These are phyloP conservation scores for Dictyostelium capitatum DNA, from an alignment of 78 protist genomes.

Conservation along the genomic window DNA sequence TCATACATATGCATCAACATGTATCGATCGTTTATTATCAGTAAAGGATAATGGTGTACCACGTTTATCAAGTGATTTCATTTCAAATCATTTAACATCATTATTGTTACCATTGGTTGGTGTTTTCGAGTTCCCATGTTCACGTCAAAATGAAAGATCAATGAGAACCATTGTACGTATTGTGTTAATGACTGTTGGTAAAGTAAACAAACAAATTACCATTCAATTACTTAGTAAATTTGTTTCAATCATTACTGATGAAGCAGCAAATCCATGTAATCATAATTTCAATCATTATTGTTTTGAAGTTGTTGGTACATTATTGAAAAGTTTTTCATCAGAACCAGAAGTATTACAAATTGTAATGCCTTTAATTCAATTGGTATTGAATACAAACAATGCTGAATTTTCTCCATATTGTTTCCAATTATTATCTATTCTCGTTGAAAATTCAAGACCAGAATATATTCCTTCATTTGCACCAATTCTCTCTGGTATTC, in stretches of 20 bases:
- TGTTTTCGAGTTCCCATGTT: slow-evolving; percentile 38
- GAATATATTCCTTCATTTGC: slow-evolving; percentile 17
- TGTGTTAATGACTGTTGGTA: slow-evolving; percentile 27
- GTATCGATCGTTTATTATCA: slow-evolving; percentile 89
- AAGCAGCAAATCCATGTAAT: slow-evolving; percentile 92
- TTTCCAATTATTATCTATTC: slow-evolving; percentile 82
- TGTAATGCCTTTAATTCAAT: slow-evolving; percentile 41
- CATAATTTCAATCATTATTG: slow-evolving; percentile 95
- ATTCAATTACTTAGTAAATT: slow-evolving; percentile 31
- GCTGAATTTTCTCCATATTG: slow-evolving; percentile 82
- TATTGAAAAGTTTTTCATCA: slow-evolving; percentile 57
- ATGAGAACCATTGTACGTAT: slow-evolving; percentile 57
- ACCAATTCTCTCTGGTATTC: slow-evolving; percentile 15
- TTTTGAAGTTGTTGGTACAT: slow-evolving; percentile 94
- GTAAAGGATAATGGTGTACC: slow-evolving; percentile 74
- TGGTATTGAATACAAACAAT: slow-evolving; percentile 24
- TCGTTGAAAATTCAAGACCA: slow-evolving; percentile 60
- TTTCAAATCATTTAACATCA: background rate
- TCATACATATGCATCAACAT: slow-evolving; percentile 92
- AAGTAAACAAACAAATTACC: slow-evolving; percentile 3
- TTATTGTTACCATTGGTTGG: slow-evolving; percentile 83
- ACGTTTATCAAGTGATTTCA: slow-evolving; percentile 25
- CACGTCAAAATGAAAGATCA: slow-evolving; percentile 86
- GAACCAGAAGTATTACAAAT: slow-evolving; percentile 21
- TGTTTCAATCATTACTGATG: slow-evolving; percentile 59